phyloP scores from a whole-genome alignment of 2,329 filamentous ascomycete species.

The Cladobotryum protrusum region DNA sequence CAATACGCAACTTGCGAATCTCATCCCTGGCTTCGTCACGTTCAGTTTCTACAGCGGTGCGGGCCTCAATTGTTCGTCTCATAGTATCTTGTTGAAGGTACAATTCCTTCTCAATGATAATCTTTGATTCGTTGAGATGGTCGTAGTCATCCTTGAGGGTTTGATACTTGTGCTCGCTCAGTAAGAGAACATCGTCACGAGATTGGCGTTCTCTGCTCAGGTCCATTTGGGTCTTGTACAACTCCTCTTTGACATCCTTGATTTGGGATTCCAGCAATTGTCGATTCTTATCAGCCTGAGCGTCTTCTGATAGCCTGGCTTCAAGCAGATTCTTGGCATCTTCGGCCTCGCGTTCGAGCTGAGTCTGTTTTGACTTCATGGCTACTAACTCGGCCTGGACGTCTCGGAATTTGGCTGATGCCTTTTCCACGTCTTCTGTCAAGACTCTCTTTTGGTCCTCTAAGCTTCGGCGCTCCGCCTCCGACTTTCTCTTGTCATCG shows the following conservation, averaged over 20 bases:
- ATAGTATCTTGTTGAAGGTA: slow-evolving; percentile 92
- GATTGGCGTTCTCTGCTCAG: slow-evolving; percentile 89
- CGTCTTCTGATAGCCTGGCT: slow-evolving; percentile 83
- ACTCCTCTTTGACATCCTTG: slow-evolving; percentile 75
- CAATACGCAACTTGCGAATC: slow-evolving; percentile 72
- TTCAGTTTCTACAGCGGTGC: slow-evolving; percentile 73
- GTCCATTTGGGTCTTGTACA: slow-evolving; percentile 81
- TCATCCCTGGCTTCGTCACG: slow-evolving; percentile 85
- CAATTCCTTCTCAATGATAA: slow-evolving; percentile 95
- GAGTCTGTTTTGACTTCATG: slow-evolving; percentile 74
- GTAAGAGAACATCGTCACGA: slow-evolving; percentile 83
- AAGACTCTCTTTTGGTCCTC: slow-evolving; percentile 73
- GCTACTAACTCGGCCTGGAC: slow-evolving; percentile 83
- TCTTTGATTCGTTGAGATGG: slow-evolving; percentile 85
- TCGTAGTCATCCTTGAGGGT: slow-evolving; percentile 80
- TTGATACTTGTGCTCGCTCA: slow-evolving; percentile 81
- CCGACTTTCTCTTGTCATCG: slow-evolving; percentile 74
- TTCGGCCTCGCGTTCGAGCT: slow-evolving; percentile 80
- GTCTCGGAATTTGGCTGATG: slow-evolving; percentile 69
- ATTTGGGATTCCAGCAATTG: slow-evolving; percentile 83
- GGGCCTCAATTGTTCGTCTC: slow-evolving; percentile 75
- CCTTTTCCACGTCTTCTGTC: slow-evolving; percentile 69
- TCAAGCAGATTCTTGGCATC: slow-evolving; percentile 84
- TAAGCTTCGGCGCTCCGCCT: slow-evolving; percentile 70
- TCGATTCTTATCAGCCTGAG: slow-evolving; percentile 72